Evolutionary conservation across 768 basidiomycete species (phyloP).

Genomic region (Hypholoma sublateritium): DNA sequence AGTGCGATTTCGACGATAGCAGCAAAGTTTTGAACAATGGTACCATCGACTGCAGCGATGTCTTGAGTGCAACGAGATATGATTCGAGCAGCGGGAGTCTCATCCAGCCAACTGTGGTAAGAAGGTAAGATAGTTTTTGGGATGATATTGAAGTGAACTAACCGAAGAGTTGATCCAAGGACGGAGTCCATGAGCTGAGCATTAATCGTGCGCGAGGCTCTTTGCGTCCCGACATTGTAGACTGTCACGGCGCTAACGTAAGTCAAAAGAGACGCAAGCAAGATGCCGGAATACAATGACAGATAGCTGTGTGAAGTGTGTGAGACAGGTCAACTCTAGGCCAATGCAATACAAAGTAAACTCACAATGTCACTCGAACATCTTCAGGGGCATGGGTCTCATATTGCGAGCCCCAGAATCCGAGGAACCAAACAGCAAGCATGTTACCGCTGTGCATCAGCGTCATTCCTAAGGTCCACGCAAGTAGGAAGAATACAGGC

Average conservation of each 20-base stretch:
- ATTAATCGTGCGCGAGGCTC: slow-evolving; percentile 59
- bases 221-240: slow-evolving; percentile 47
- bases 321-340: background rate
- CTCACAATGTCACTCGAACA: slow-evolving; percentile 37
- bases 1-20: slow-evolving; percentile 28
- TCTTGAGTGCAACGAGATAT: slow-evolving; percentile 69
- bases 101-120: slow-evolving; percentile 44
- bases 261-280: slow-evolving; percentile 14
- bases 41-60: slow-evolving; percentile 56
- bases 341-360: slow-evolving; percentile 8
- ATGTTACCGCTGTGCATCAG: slow-evolving; percentile 25
- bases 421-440: slow-evolving; percentile 43
- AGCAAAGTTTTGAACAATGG: slow-evolving; percentile 27
- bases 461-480: slow-evolving; percentile 27
- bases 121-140: background rate
- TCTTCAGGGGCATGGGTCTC: slow-evolving; percentile 30
- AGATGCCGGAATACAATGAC: slow-evolving; percentile 15
- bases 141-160: slow-evolving; percentile 3
- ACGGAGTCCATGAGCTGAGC: slow-evolving; percentile 49
- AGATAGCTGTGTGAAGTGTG: slow-evolving; percentile 42
- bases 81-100: slow-evolving; percentile 51
- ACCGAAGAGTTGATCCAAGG: slow-evolving; percentile 62
- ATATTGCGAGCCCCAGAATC: slow-evolving; percentile 49
- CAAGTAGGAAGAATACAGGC: slow-evolving; percentile 31
- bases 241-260: slow-evolving; percentile 35